Evolutionary conservation across 2,329 filamentous ascomycete genomes (phyloP), one percentile per base, ranked within the genome.

Genomic region (Nothophoma quercina): DNA sequence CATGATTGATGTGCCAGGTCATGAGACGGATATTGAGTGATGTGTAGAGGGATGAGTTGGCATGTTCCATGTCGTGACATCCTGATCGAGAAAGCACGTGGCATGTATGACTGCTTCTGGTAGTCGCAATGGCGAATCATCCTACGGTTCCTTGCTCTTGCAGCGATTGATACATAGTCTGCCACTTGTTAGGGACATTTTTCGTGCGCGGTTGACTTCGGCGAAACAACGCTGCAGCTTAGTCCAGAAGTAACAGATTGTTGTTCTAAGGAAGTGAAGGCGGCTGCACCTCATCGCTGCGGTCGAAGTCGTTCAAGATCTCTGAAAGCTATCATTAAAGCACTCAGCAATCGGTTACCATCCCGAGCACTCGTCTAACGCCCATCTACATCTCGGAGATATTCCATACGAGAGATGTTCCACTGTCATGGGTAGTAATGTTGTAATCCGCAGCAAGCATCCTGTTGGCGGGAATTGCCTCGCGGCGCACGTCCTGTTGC

Each of bases 361-460:
- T 30, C 16, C 34, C 33, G 19, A 25, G n/a, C 7, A 13, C 15
- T 32, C 26, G 8, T 38, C 18, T 29, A 18, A 6, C 19, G 21
- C 15, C 34, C 26, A 12, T 33, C 8, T n/a, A 28, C 26, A 21
- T 18, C 30, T 40, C 19, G 26, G 34, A 39, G 28, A 33, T 40
- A 15, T 26, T 25, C 19, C 32, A 33, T 19, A 42, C 32, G 13
- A 38, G 15, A 29, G 16, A 16, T 28, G 25, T 36, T 32, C 36
- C 42, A 38, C 3, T 19, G 30, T 15, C 21, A 21, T 29, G 15
- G 33, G 36, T n/a, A 16, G 12, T 32, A 18, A 19, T 28, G 34
- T 8, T 33, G 33, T 43, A 47, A 53, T 53, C 22, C 35, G 28
- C 43, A 35, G 32, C 49, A 52, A 36, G 38, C 36, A 42, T 52